phyloP scores from a whole-genome alignment of 768 basidiomycete species.

The Filobasidium floriforme region DNA sequence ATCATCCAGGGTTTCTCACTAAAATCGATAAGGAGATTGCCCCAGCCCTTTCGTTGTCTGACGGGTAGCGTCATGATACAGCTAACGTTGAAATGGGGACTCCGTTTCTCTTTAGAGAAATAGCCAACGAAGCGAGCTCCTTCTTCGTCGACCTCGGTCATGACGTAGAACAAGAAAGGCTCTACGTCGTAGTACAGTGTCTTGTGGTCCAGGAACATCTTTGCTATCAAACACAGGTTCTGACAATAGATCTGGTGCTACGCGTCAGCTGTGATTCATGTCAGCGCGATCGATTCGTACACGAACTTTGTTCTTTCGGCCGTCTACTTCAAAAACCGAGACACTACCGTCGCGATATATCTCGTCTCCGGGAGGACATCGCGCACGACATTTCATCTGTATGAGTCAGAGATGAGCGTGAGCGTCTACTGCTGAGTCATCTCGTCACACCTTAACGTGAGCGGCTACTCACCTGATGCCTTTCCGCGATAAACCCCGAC shows the following conservation, averaged over 20 bases:
- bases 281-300: not conserved
- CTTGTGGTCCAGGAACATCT: conserved; percentile 98
- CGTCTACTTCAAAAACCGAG: conserved; percentile 96
- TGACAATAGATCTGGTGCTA: conserved; percentile 83
- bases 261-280: not conserved
- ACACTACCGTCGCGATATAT: conserved; percentile 84
- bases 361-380: conserved; percentile 96
- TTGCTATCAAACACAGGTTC: conserved; percentile 91
- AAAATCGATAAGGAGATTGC: conserved; percentile 93
- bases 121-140: conserved; percentile 95
- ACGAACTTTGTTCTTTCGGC: conserved; percentile 84
- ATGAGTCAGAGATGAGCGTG: conserved; percentile 9
- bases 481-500: conserved; percentile 71
- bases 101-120: conserved; percentile 97
- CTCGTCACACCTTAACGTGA: not conserved
- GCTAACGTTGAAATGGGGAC: conserved; percentile 91
- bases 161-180: conserved; percentile 97
- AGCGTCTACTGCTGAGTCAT: not conserved
- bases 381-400: conserved; percentile 86
- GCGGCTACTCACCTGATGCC: conserved; percentile 66
- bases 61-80: conserved; percentile 99
- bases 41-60: conserved; percentile 91
- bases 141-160: conserved; percentile 79
- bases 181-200: conserved; percentile 99
- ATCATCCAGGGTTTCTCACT: conserved; percentile 55